Evolutionary conservation across 2,329 filamentous ascomycete species (phyloP), one percentile per base, ranked within the genome.

Genomic region (Fonsecaea multimorphosa): DNA sequence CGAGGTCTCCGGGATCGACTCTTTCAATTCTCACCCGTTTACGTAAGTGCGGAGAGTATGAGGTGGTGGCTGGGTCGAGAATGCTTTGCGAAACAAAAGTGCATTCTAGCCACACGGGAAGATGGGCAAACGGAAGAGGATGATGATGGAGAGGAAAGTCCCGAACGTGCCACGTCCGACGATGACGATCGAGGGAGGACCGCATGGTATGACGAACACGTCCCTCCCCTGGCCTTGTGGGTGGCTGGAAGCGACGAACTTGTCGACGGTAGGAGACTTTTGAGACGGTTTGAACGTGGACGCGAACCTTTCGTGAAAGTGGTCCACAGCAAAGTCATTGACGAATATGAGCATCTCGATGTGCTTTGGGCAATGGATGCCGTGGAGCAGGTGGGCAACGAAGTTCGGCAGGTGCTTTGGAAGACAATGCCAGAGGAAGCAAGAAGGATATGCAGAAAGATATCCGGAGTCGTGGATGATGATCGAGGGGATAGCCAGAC

Each of bases 331-430:
- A 96, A 92, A 75, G 82, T 96, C 24, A 90, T 97, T 51, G 87
- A 91, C 2, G 91, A 90, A 54, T 96, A 97, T 76, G 94, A 97
- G 79, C 94, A 98, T 78, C 84, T 98, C 3, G 94, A 97, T 78
- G 92, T 97, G 1, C 87, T 98, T 40, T 97, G 94, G 94, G 93
- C 93, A 0, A 92, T 97, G 83, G 93, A 97, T 74, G 87, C 88
- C 0, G 87, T 93, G 16, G 89, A 94, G 55, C 86, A 94, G 76
- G 91, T 97, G 0, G 95, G 93, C 4, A 84, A 82, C 63, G 93
- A 96, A 78, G 81, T 97, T 0, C 85, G 88, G 32, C 89, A 94
- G 73, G 89, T 96, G 14, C 77, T 97, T 12, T 97, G 93, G 93
- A 88, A 88, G 77, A 96, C 92, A 1, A 82, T 84, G 62, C 77